Percentiles rank a stretch among this genome's conserved stretches.
Conservation (phyloP, 179 eudicot species). For the Drosera spatulata region DNA sequence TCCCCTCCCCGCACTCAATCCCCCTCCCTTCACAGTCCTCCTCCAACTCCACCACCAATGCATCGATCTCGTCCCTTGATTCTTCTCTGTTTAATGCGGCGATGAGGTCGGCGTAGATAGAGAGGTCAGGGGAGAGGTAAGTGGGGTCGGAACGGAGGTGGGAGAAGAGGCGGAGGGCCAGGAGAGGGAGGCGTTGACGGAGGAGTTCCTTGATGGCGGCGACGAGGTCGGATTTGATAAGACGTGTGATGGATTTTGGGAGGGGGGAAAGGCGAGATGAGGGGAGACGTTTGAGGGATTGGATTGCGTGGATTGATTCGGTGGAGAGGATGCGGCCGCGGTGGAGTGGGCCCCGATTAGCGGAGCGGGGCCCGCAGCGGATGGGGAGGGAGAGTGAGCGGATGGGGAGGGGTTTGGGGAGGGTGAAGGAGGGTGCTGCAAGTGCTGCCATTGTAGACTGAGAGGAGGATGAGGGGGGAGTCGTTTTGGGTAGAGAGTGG, state of each 20-base stretch:
- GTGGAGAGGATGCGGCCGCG: slow-evolving; percentile 67
- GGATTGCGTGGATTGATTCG: slow-evolving; percentile 90
- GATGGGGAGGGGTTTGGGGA: slow-evolving; percentile 6
- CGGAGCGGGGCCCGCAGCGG: slow-evolving; percentile 57
- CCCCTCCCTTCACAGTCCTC: slow-evolving; percentile 12
- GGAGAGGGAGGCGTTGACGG: slow-evolving; percentile 49
- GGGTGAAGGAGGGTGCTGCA: slow-evolving; percentile 13
- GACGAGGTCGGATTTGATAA: slow-evolving; percentile 68
- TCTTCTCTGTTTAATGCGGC: slow-evolving; percentile 31
- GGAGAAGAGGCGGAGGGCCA: slow-evolving; percentile 56
- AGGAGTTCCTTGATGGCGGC: slow-evolving; percentile 74
- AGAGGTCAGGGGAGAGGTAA: slow-evolving; percentile 30
- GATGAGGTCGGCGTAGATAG: slow-evolving; percentile 34
- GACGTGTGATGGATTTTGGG: slow-evolving; percentile 37
- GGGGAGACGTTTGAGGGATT: slow-evolving; percentile 65
- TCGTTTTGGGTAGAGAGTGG: background rate
- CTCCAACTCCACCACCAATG: slow-evolving; percentile 33
- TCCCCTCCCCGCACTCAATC: slow-evolving; percentile 30
- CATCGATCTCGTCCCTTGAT: slow-evolving; percentile 46
- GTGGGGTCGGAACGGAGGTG: slow-evolving; percentile 45
- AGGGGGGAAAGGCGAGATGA: slow-evolving; percentile 8
- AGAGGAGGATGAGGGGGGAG: background rate
- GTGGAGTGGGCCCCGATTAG: slow-evolving; percentile 59
- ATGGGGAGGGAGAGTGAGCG: slow-evolving; percentile 10
- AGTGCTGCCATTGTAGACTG: background rate